phyloP scores from a whole-genome alignment of 2,329 filamentous ascomycete species.

The Cordyceps cicadae region DNA sequence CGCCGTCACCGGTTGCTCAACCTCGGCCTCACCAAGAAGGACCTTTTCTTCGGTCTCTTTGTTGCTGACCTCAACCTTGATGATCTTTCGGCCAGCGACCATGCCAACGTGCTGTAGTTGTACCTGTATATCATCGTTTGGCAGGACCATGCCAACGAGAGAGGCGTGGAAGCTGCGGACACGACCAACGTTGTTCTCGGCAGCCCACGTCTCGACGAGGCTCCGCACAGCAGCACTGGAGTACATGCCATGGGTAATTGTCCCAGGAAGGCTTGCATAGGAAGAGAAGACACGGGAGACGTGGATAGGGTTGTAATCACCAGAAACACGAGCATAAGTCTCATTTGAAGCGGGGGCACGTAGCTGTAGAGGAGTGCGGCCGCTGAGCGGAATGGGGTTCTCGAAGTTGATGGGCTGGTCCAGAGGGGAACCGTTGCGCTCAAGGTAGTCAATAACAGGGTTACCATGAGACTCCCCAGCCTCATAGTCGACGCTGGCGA shows the following conservation, averaged over 20 bases:
- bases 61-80: conserved; percentile 96
- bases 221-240: conserved; percentile 93
- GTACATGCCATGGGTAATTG: conserved; percentile 99
- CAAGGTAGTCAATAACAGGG: conserved; percentile 90
- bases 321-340: conserved; percentile 93
- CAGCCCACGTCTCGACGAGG: conserved; percentile 96
- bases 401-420: conserved; percentile 97
- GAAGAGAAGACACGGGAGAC: conserved; percentile 93
- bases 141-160: conserved; percentile 96
- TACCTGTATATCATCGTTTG: conserved; percentile 90
- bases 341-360: conserved; percentile 94
- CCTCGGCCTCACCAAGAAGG: conserved; percentile 86
- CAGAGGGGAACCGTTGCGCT: conserved; percentile 82
- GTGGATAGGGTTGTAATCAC: conserved; percentile 98
- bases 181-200: conserved; percentile 95
- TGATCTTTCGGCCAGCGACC: conserved; percentile 97
- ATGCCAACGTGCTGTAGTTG: conserved; percentile 95
- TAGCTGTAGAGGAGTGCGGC: conserved; percentile 79
- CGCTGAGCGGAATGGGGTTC: conserved; percentile 90
- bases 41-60: conserved; percentile 96
- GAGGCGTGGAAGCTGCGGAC: conserved; percentile 96
- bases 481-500: conserved; percentile 94
- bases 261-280: conserved; percentile 91
- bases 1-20: conserved; percentile 91
- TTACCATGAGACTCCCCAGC: conserved; percentile 88